Evolutionary conservation across 2,329 filamentous ascomycete genomes (phyloP), one percentile per base, ranked within the genome.

Genomic region (Apiospora aurea): DNA sequence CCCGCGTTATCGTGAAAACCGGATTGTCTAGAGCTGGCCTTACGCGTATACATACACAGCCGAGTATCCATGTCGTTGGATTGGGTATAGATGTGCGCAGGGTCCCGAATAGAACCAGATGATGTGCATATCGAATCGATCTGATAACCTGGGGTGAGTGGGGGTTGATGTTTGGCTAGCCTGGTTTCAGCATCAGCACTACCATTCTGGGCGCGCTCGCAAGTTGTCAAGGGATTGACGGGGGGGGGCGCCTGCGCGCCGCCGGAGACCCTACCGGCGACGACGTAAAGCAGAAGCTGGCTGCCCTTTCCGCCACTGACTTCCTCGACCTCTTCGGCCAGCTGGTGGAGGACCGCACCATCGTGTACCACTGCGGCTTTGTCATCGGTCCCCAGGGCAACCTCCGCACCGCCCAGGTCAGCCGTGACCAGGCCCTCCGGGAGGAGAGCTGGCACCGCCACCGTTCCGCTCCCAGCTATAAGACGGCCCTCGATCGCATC

Each of bases 41-140:
- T 38, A 16, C 29, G 53, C 29, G 53, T 61, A 18, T 21, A 21
- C 53, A 61, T 29, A 61, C 53, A 61, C 53, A 61, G 53, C 53
- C 53, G 29, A 34, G 26, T 16, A 21, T 16, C 53, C 53, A 61
- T 61, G 29, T 8, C 16, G 53, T 21, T 21, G 53, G 53, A 21
- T 61, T 21, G 2, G 14, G 29, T 38, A 21, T 3, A 61, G 53
- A 61, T 61, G 53, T 21, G 53, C 53, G 53, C 53, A 61, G 16
- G 53, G 53, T 38, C 21, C 53, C 7, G 24, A 6, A 16, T 13
- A 26, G 16, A 16, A 21, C 47, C 11, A n/a, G 18, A 18, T 18
- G 21, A 16, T 38, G 18, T 34, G 26, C 21, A 38, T 10, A 11
- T 43, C 41, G 26, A 21, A 38, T 10, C 53, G 53, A 61, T 61